A percentile compares a stretch with the other conserved stretches of the same genome.
phyloP scores from a whole-genome alignment of 2,329 filamentous ascomycete genomes.

The Trichoderma simmonsii region DNA sequence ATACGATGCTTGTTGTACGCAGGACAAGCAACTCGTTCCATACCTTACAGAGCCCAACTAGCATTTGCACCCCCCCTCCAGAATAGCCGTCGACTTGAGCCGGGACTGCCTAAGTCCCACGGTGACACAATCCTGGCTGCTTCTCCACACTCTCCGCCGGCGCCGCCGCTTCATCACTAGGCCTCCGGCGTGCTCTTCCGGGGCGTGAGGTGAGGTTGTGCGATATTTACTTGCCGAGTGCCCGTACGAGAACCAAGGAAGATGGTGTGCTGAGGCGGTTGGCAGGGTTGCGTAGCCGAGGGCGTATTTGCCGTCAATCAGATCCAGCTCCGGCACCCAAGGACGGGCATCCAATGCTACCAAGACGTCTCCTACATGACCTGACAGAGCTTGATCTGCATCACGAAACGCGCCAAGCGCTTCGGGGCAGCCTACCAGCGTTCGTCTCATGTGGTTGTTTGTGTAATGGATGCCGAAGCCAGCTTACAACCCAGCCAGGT shows the following conservation, averaged over 20 bases:
- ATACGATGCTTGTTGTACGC: not conserved
- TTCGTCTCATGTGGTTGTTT: not conserved
- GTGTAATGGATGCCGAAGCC: not conserved
- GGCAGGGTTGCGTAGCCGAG: not conserved
- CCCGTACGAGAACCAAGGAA: not conserved
- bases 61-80: not conserved
- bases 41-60: not conserved
- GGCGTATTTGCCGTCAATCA: slow-evolving; percentile 15
- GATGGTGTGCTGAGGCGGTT: slow-evolving; percentile 1
- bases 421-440: not conserved
- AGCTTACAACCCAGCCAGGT: not conserved
- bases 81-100: slow-evolving; percentile 16
- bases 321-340: not conserved
- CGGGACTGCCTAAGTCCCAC: slow-evolving; percentile 5
- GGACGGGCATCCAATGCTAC: not conserved
- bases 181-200: slow-evolving; percentile 7
- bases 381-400: not conserved
- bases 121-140: slow-evolving; percentile 11
- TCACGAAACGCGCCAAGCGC: slow-evolving; percentile 13
- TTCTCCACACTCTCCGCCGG: slow-evolving; percentile 16
- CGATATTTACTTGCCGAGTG: not conserved
- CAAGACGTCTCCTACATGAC: not conserved
- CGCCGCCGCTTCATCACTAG: slow-evolving; percentile 3
- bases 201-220: not conserved
- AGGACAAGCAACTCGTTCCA: not conserved